phyloP scores from a whole-genome alignment of 768 basidiomycete species.

The Nidula microcarpa region DNA sequence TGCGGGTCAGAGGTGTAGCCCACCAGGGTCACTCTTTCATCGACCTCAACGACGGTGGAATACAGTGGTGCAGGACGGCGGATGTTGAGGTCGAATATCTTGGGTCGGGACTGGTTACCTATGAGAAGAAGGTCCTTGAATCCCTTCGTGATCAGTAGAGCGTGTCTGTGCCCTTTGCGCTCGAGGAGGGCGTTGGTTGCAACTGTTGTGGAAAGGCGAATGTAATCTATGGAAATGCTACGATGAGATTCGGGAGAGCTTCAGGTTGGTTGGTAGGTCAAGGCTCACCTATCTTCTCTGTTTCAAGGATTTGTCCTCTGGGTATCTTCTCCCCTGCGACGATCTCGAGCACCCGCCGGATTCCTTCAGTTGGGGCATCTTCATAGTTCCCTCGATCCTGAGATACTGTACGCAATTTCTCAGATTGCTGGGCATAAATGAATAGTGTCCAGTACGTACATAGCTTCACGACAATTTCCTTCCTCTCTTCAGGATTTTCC shows the following conservation, averaged over 20 bases:
- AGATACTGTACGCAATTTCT: constrained; percentile 52
- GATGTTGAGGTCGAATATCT: constrained; percentile 94
- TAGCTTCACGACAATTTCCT: constrained; percentile 89
- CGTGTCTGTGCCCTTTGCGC: constrained; percentile 90
- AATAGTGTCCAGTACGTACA: constrained; percentile 38
- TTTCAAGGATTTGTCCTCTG: constrained; percentile 63
- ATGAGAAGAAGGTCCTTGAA: constrained; percentile 92
- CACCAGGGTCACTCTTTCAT: constrained; percentile 92
- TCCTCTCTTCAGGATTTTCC: constrained; percentile 51
- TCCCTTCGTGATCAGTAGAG: constrained; percentile 85
- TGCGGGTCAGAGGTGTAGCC: constrained; percentile 91
- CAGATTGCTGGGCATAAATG: not conserved
- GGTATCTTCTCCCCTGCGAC: constrained; percentile 68
- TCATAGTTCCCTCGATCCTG: constrained; percentile 85
- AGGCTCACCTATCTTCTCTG: constrained; percentile 73
- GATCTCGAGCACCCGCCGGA: constrained; percentile 78
- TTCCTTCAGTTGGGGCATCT: constrained; percentile 95
- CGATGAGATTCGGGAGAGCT: not conserved
- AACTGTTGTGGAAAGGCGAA: constrained; percentile 89
- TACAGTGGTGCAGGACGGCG: constrained; percentile 76
- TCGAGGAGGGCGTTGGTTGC: constrained; percentile 96
- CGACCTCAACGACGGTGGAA: constrained; percentile 67
- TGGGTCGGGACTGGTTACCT: constrained; percentile 92
- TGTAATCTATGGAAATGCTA: constrained; percentile 61
- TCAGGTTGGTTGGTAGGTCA: not conserved